Percentiles rank a stretch among this genome's conserved stretches.
These are phyloP conservation scores for Azolla pinnata DNA, from an alignment of 75 land plant genomes.

Conservation along the genomic window DNA sequence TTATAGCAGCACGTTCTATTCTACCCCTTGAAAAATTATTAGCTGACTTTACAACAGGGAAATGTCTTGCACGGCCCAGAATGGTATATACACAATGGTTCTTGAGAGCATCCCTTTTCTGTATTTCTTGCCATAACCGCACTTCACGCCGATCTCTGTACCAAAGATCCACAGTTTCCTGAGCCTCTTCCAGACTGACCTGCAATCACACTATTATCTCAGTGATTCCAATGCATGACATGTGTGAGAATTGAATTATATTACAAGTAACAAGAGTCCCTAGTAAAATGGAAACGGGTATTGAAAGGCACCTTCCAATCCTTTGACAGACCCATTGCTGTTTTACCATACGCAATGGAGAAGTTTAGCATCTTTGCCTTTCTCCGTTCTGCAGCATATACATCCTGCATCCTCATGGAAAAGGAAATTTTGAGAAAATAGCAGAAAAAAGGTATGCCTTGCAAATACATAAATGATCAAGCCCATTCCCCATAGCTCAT, in stretches of 20 bases:
- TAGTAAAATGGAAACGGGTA: too few species aligned
- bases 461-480: conserved; percentile 4
- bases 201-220: too few species aligned
- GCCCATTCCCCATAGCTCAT: too few species aligned
- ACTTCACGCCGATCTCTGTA: conserved; percentile 85
- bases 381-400: conserved; percentile 83
- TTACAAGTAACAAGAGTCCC: too few species aligned
- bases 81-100: conserved; percentile 56
- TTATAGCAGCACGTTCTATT: conserved; percentile 91
- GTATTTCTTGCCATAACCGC: conserved; percentile 58
- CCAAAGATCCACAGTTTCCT: conserved; percentile 76
- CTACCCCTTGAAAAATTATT: conserved; percentile 40
- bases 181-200: conserved; percentile 74
- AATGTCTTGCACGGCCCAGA: conserved; percentile 67
- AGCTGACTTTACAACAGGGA: conserved; percentile 43
- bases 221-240: too few species aligned
- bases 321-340: conserved; percentile 74
- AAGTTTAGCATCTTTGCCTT: conserved; percentile 99
- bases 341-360: conserved; percentile 99
- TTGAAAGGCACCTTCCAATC: conserved; percentile 99
- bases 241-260: too few species aligned
- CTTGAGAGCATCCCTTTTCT: conserved; percentile 43
- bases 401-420: conserved; percentile 43
- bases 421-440: background rate
- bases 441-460: background rate